phyloP scores from a whole-genome alignment of 2,329 filamentous ascomycete species.

The Pleurostoma richardsiae region DNA sequence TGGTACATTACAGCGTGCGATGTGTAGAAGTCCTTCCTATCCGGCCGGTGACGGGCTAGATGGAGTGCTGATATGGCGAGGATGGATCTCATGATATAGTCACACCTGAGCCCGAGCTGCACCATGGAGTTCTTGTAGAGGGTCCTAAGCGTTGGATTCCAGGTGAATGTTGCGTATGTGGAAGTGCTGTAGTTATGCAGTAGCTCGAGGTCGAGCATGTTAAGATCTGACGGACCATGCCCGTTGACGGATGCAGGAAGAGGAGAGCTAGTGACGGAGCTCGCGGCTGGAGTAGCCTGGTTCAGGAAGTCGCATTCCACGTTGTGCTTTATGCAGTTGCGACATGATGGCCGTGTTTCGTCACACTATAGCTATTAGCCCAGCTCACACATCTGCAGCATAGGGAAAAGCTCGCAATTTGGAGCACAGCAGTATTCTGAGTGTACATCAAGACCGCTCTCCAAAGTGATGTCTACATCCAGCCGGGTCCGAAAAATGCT shows the following conservation, averaged over 20 bases:
- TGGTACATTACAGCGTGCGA: conserved; percentile 18
- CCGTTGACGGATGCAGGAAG: conserved; percentile 4
- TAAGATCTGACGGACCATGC: conserved; percentile 16
- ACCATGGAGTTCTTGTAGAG: conserved; percentile 43
- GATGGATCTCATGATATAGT: conserved; percentile 42
- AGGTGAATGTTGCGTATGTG: conserved; percentile 41
- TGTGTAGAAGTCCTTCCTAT: conserved; percentile 30
- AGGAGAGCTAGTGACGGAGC: conserved; percentile 3
- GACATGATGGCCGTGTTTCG: conserved; percentile 29
- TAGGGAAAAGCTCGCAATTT: too few species aligned
- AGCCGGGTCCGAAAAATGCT: too few species aligned
- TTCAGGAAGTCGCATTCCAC: conserved; percentile 29
- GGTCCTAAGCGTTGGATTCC: conserved; percentile 30
- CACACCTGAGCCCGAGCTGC: conserved; percentile 36
- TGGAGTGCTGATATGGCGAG: conserved; percentile 45
- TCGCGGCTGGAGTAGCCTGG: conserved; percentile 1
- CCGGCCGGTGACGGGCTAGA: conserved; percentile 32
- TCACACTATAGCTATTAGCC: conserved; percentile 25
- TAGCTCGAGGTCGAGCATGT: conserved; percentile 42
- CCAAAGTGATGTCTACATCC: neutral
- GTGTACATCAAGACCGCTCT: neutral
- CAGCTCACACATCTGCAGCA: neutral
- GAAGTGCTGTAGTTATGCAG: conserved; percentile 46
- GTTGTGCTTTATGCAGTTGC: conserved; percentile 33
- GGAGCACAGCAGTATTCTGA: too few species aligned